phyloP scores from a whole-genome alignment of 2,329 filamentous ascomycete genomes.

The Fusarium lyarnte region DNA sequence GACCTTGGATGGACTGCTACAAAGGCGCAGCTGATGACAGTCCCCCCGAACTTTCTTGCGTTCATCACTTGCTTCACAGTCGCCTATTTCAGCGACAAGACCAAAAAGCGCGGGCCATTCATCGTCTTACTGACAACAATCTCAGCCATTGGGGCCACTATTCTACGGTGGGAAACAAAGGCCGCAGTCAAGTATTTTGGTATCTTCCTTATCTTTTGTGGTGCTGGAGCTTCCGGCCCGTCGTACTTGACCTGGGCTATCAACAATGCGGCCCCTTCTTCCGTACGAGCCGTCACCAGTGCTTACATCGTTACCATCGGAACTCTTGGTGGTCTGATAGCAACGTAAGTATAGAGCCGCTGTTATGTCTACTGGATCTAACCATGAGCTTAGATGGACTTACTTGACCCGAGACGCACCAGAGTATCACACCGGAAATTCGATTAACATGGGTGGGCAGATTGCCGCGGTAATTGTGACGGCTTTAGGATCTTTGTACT shows the following conservation, averaged over 20 bases:
- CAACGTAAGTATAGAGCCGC: no score
- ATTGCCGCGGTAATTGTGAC: not conserved
- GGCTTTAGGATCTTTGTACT: not conserved
- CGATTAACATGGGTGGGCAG: not conserved
- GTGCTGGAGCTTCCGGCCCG: conserved; percentile 73
- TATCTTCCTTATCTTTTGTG: conserved; percentile 40
- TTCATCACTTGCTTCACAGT: conserved; percentile 69
- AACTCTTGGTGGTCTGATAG: no score
- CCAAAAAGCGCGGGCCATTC: conserved; percentile 70
- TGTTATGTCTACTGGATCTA: not conserved
- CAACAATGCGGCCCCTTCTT: conserved; percentile 58
- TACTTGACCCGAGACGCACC: not conserved
- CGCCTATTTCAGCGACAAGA: conserved; percentile 73
- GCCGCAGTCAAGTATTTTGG: no score
- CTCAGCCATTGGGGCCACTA: not conserved
- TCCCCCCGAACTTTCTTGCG: conserved; percentile 67
- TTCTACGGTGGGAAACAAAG: conserved; percentile 54
- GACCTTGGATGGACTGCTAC: conserved; percentile 52
- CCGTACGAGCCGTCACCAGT: conserved; percentile 51
- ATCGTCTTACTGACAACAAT: not conserved
- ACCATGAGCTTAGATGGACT: not conserved
- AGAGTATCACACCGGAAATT: not conserved
- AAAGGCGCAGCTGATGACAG: conserved; percentile 55
- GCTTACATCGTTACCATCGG: conserved; percentile 43
- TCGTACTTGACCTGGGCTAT: conserved; percentile 56